Evolutionary conservation across 441 rosid species (phyloP), one percentile per base, ranked within the genome.

Genomic region (Raphanus hybrid): DNA sequence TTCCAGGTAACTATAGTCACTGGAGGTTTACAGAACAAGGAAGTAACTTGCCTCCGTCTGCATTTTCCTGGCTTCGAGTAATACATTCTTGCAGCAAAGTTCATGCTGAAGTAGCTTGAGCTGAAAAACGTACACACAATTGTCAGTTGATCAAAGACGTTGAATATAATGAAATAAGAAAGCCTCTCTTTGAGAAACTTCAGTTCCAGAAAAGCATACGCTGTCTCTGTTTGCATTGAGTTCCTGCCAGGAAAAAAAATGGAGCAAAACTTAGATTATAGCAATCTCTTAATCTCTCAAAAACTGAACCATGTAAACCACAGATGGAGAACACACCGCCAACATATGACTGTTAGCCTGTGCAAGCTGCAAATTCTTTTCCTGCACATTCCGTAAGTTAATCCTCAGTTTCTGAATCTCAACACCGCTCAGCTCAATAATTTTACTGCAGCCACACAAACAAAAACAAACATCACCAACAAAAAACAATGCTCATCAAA

Each of bases 351-450:
- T 84, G 80, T 92, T 87, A 67, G 85, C 78, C 75, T 82, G 89
- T 58, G 93, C 93, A 75, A 92, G 87, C 79, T 84, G 85, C 76
- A 76, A 62, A 82, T 92, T 92, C 85, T 88, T 88, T 72, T 85
- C 91, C 77, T 89, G 92, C 79, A 87, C 9, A 71, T 83, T 85
- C 83, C 85, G 89, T 74, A 82, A 80, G 78, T 79, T 78, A 78
- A 84, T 78, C 87, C 86, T 87, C 81, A 87, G 26, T 62, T 90
- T 87, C 83, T 92, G 89, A 34, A 89, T 78, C 85, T 88, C 91
- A 41, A 81, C 35, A 75, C 80, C 87, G 63, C 84, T 83, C 74
- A 83, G 34, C 75, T 92, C 90, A 14, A 90, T 77, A 64, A 86
- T 79, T 85, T 89, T 89, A 83, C 95, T 92, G 77, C 71, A 52